These are phyloP conservation scores for Blastobotrys elegans DNA, from an alignment of 1,139 yeast genomes.

Conservation along the genomic window DNA sequence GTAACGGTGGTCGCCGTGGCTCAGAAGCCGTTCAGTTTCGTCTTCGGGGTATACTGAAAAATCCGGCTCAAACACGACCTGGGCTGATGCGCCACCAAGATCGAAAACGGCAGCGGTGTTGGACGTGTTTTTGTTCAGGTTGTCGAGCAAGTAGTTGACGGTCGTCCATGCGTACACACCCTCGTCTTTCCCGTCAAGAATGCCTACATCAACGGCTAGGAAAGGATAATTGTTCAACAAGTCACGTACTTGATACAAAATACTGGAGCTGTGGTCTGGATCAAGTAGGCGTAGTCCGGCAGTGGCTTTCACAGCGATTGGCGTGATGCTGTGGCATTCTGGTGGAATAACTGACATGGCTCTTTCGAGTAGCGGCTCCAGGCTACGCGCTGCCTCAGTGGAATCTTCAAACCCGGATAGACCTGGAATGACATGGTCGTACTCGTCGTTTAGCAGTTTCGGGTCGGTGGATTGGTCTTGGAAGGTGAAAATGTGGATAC, in stretches of 20 bases:
- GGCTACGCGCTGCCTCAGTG: conserved; percentile 71
- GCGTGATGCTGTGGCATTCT: conserved; percentile 66
- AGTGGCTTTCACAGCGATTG: conserved; percentile 90
- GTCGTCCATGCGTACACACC: conserved; percentile 97
- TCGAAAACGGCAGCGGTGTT: conserved; percentile 92
- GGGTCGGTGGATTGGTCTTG: conserved; percentile 57
- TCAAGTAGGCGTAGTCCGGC: conserved; percentile 88
- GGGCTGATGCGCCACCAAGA: conserved; percentile 96
- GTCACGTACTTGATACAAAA: conserved; percentile 26
- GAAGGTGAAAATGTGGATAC: conserved; percentile 84
- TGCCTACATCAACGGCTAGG: conserved; percentile 70
- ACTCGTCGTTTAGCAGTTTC: conserved; percentile 64
- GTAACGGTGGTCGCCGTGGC: conserved; percentile 81
- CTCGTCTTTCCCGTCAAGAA: conserved; percentile 90
- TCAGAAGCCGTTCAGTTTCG: conserved; percentile 47
- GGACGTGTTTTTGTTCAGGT: conserved; percentile 41
- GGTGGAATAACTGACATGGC: conserved; percentile 71
- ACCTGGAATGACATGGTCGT: conserved; percentile 84
- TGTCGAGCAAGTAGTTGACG: conserved; percentile 78
- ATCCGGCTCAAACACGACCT: conserved; percentile 84
- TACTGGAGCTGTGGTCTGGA: conserved; percentile 57
- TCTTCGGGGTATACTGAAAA: conserved; percentile 35
- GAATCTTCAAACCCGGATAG: conserved; percentile 69
- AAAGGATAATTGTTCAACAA: conserved; percentile 65
- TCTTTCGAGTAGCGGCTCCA: conserved; percentile 68